Base-by-base conservation (phyloP, 352 stramenopile species). In the Aphanomyces invadans region DNA sequence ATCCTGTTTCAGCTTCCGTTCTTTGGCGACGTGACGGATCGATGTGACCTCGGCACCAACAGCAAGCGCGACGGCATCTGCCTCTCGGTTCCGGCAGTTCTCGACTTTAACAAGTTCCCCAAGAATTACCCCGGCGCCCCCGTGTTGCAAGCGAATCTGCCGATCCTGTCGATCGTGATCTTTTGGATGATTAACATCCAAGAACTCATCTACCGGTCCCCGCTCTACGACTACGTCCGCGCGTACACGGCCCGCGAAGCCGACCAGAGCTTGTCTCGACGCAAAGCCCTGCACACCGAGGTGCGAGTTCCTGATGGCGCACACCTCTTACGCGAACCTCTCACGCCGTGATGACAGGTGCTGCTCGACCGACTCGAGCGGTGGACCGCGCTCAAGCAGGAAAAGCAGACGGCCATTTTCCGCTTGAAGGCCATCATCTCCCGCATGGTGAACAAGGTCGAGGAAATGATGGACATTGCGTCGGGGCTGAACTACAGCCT, bases 401-500 rank as follows among this genome's bases (percentile, higher is more conserved):
- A 92, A 21, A 95, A 95, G 65, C 88, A 83, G 53, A 75, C 80
- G 19, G 85, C 81, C 0, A 82, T 95, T 56, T 75, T 89, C 63
- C 81, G 85, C 1, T 74, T 95, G 10, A 93, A 92, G 53, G 81
- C 92, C 4, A 93, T 93, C 57, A 86, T 95, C 5, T 92, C 83
- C 0, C 91, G 91, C 61, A 73, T 93, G 1, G 86, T 95, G 0
- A 84, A 95, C 62, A 93, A 93, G 56, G 83, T 93, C 5, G 83
- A 92, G 68, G 86, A 95, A 56, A 76, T 95, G 39, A 92, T 95
- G 84, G 86, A 95, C 57, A 93, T 95, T 38, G 86, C 86, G 0
- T 83, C 88, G 69, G 86, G 84, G 0, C 49, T 95, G 3, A 80
- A 95, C 62, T 79, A 93, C 70, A 92, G 88, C 48, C 61, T 95